A percentile compares a stretch with the other conserved stretches of the same genome.
phyloP scores from a whole-genome alignment of 2,329 filamentous ascomycete species.

The Pseudogymnoascus sp. region DNA sequence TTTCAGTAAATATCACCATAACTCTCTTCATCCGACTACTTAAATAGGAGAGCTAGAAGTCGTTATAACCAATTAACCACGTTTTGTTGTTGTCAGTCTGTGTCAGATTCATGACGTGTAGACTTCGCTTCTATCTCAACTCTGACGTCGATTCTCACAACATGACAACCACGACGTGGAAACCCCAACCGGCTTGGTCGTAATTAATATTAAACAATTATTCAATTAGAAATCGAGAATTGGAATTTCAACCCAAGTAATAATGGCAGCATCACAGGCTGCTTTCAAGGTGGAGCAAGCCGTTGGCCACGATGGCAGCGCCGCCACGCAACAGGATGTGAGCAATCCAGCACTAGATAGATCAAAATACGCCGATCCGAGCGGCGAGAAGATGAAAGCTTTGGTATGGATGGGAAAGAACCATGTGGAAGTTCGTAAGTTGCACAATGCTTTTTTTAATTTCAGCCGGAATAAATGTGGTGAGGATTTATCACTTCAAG shows the following conservation, averaged over 20 bases:
- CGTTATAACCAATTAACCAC: background rate
- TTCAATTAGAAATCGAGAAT: background rate
- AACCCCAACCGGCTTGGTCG: background rate
- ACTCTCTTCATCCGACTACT: background rate
- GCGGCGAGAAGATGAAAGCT: conserved; percentile 65
- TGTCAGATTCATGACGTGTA: background rate
- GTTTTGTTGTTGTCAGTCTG: background rate
- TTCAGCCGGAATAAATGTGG: background rate
- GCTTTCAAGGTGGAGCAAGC: conserved; percentile 60
- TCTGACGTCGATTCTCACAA: background rate
- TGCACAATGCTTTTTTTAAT: background rate
- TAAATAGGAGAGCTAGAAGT: background rate
- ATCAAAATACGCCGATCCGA: conserved; percentile 42
- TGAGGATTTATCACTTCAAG: background rate
- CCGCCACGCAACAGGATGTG: conserved; percentile 62
- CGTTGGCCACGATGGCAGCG: conserved; percentile 61
- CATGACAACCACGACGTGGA: background rate
- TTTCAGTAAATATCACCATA: background rate
- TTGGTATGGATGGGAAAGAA: conserved; percentile 80
- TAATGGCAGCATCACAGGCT: conserved; percentile 41
- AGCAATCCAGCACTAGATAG: conserved; percentile 52
- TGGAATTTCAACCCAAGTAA: background rate
- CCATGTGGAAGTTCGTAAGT: conserved; percentile 58
- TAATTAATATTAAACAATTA: background rate
- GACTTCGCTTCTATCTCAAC: background rate